Evolutionary conservation across 2,329 filamentous ascomycete species (phyloP), one percentile per base, ranked within the genome.

Genomic region (Colletotrichum sp.): DNA sequence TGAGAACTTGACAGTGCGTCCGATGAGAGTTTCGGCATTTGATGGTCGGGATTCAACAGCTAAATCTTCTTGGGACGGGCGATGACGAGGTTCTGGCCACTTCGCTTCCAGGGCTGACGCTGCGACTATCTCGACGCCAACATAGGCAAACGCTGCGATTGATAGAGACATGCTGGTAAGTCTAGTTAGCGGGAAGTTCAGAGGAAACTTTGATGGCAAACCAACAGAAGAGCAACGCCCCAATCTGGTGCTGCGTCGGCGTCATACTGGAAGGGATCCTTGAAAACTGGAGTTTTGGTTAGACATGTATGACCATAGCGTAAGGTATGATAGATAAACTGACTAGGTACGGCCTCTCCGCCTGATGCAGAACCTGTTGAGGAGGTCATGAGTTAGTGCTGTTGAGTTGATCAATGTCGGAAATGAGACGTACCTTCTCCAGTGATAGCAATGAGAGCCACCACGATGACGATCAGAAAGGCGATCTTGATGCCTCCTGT

Each of bases 91-190:
- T 19, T 78, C 77, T 6, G 81, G 79, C 78, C 80, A 81, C 16
- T 79, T 77, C 5, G 82, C 82, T 74, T 84, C 83, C 3, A 84
- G 77, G 7, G 83, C 82, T 13, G 80, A 82, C 0, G 82, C 82
- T 3, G 82, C 82, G 2, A 82, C 80, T 59, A 82, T 79, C 66
- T 84, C 83, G 49, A 84, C 80, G 2, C 82, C 82, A 25, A 84
- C 80, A 73, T 82, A 84, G 25, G 83, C 79, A 63, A 82, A 85
- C 5, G 81, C 80, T 29, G 83, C 81, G 9, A 82, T 81, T 11
- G 81, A 82, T 11, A 82, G 67, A 34, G 77, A 82, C 71, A 83
- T 82, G 12, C 80, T 83, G 57, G 12, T 15, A 12, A 22, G 34
- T 25, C 8, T 65, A 19, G 30, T 32, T 32, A 5, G 57, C 16